Evolutionary conservation across 73 alveolate genomes (phyloP).

Genomic region (Paramecium sexaurelia): DNA sequence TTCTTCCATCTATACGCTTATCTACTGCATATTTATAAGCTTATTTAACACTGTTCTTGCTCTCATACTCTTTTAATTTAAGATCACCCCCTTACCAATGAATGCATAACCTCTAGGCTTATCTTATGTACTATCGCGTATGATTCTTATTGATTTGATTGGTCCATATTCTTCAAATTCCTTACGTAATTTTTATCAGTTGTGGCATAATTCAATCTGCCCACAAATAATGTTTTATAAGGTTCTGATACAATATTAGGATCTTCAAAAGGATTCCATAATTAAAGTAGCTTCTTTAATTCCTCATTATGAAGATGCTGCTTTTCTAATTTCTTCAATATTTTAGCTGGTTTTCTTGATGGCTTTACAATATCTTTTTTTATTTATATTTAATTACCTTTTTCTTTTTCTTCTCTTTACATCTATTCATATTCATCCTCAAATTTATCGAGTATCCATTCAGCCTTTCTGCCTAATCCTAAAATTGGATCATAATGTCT

Average conservation of each 20-base stretch:
- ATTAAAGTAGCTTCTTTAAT: background rate
- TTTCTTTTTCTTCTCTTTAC: constrained; percentile 54
- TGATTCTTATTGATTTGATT: constrained; percentile 82
- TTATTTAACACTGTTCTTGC: constrained; percentile 77
- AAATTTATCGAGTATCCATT: constrained; percentile 55
- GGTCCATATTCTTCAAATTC: constrained; percentile 93
- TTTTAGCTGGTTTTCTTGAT: background rate
- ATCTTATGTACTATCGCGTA: constrained; percentile 81
- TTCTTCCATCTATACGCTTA: constrained; percentile 92
- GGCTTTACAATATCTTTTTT: constrained; percentile 10
- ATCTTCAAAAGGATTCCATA: constrained; percentile 65
- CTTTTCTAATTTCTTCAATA: background rate
- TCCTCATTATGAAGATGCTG: background rate
- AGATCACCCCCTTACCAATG: constrained; percentile 60
- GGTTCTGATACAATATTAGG: constrained; percentile 73
- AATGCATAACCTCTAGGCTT: constrained; percentile 97
- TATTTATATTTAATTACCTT: constrained; percentile 10
- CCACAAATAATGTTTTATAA: constrained; percentile 88
- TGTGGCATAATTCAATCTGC: constrained; percentile 82
- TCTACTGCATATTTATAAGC: constrained; percentile 87
- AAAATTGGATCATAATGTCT: constrained; percentile 50
- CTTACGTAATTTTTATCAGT: constrained; percentile 82
- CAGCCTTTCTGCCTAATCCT: constrained; percentile 30
- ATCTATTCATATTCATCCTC: constrained; percentile 30
- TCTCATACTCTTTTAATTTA: constrained; percentile 80